Base-by-base conservation (phyloP, 768 basidiomycete genomes). In the Russula sp. region DNA sequence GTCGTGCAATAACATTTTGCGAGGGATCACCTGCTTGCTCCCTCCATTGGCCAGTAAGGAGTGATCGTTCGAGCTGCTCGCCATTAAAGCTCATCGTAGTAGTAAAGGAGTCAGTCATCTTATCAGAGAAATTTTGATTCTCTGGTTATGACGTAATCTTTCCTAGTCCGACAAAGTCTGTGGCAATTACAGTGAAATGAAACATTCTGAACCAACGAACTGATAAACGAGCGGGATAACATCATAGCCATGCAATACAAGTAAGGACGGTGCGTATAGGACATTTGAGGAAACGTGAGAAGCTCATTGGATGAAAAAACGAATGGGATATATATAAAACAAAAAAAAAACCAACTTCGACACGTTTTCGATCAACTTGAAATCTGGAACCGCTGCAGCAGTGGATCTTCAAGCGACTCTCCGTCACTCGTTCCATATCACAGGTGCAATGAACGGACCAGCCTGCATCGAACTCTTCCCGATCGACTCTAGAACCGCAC, bases 41-140 rank as follows among this genome's bases (percentile, higher is more conserved):
- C 20, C 66, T 42, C 80, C 80, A 82, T 47, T 68, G 70, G 1
- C 85, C 86, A 47, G 72, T 72, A n/a, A 90, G 73, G 20, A 90
- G 75, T 42, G 80, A 78, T 66, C 77, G 83, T 73, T 90, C 83
- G 61, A 87, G 70, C 50, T 71, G 52, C 7, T 66, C 65, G 39
- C 40, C 37, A 44, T 66, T 57, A 49, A 35, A 16, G 42, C 47
- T 55, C 67, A 68, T 68, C 57, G 56, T 58, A 10, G 11, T 47
- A 4, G 2, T 8, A 45, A 32, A 20, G 9, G 42, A 53, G 42
- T 55, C 59, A 53, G 1, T 53, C 18, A 53, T 53, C 37, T 49
- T 62, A 62, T 62, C 60, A 31, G 4, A 5, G 5, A 11, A 22
- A 37, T 37, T 37, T 37, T 37, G 20, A 37, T 32, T 50, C 32